Conservation (phyloP, 352 stramenopile genomes). For the Pythium monospermum region DNA sequence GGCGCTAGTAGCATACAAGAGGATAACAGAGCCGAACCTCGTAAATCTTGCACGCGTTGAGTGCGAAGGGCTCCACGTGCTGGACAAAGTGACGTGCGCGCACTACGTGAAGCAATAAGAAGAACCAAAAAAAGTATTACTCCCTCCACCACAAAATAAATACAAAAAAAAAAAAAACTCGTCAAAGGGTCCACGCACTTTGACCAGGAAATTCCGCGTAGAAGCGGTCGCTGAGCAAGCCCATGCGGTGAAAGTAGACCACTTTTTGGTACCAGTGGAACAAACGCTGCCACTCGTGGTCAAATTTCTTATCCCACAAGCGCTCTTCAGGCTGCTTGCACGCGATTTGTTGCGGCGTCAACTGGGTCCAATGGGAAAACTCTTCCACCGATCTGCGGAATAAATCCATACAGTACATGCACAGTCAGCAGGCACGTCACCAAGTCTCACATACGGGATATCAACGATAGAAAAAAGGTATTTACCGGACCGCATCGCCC, state of each 20-base stretch:
- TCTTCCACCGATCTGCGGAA: slow-evolving; percentile 45
- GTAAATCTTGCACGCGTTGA: slow-evolving; percentile 46
- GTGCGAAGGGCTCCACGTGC: slow-evolving; percentile 57
- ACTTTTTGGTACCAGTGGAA: slow-evolving; percentile 72
- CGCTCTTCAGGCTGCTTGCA: slow-evolving; percentile 31
- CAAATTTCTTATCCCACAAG: slow-evolving; percentile 52
- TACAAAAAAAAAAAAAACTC: too few relatives aligned
- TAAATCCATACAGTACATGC: not conserved
- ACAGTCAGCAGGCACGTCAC: not conserved
- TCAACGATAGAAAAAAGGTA: too few relatives aligned
- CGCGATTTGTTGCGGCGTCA: slow-evolving; percentile 38
- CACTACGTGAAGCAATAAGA: slow-evolving; percentile 26
- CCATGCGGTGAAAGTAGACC: slow-evolving; percentile 69
- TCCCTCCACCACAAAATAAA: too few relatives aligned
- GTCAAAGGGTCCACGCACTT: slow-evolving; percentile 29
- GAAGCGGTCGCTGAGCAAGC: slow-evolving; percentile 59
- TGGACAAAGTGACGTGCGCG: slow-evolving; percentile 53
- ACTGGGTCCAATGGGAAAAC: slow-evolving; percentile 33
- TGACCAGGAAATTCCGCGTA: slow-evolving; percentile 53
- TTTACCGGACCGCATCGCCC: slow-evolving; percentile 50
- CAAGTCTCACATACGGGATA: too few relatives aligned
- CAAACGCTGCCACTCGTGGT: slow-evolving; percentile 59
- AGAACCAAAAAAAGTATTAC: too few relatives aligned
- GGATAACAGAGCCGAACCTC: slow-evolving; percentile 23
- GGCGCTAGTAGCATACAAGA: not conserved